A percentile compares a stretch with the other conserved stretches of the same genome.
Conservation (phyloP, 139 green algal species). For the Micractinium conductrix region DNA sequence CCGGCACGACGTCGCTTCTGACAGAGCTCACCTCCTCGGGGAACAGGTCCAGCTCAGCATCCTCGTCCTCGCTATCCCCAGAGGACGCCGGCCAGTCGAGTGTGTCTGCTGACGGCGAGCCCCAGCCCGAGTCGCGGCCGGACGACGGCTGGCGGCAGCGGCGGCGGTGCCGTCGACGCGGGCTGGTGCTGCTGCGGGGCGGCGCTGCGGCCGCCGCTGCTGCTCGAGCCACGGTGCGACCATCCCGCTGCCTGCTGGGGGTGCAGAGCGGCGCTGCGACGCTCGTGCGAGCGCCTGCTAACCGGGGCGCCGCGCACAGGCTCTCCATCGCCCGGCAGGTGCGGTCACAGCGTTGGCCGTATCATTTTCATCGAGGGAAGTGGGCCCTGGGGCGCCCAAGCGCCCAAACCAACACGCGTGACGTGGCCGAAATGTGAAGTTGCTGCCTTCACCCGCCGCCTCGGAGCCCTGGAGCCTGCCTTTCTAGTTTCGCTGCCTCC, state of each 20-base stretch:
- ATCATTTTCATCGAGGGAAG: too few species aligned
- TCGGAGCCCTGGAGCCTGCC: background rate
- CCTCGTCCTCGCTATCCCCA: constrained; percentile 1
- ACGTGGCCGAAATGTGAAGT: background rate
- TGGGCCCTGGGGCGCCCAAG: too few species aligned
- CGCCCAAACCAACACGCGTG: too few species aligned
- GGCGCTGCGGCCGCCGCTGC: background rate
- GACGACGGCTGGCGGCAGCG: background rate
- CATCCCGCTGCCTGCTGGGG: too few species aligned
- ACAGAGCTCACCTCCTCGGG: constrained; percentile 16
- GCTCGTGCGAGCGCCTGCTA: too few species aligned
- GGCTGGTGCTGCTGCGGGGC: background rate
- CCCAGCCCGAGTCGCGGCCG: background rate
- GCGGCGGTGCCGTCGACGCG: background rate
- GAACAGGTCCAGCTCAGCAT: constrained; percentile 26
- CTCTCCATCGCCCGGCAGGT: too few species aligned
- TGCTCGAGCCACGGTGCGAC: background rate
- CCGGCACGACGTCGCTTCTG: background rate
- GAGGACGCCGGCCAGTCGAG: background rate
- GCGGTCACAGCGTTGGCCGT: too few species aligned
- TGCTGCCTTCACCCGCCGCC: too few species aligned
- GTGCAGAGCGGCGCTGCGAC: too few species aligned
- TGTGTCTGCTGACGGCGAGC: too few species aligned
- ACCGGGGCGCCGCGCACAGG: too few species aligned
- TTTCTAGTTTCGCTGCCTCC: background rate